Evolutionary conservation across 2,329 filamentous ascomycete species (phyloP).

Genomic region (Calonectria henricotiae): DNA sequence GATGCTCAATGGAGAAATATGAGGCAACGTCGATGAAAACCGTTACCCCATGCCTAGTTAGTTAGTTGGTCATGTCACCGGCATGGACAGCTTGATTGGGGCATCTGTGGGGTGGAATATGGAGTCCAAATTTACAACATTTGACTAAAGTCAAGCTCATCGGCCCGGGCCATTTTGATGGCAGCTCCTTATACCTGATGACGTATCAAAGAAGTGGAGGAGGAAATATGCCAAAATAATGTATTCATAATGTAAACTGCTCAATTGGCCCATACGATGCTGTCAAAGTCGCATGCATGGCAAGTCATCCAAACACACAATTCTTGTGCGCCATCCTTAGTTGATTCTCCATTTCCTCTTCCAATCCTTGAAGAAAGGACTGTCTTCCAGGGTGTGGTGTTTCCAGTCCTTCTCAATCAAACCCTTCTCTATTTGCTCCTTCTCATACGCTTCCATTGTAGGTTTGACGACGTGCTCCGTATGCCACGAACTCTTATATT

Average conservation of each 20-base stretch:
- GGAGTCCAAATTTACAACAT: too few relatives aligned
- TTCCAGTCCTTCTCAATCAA: conserved; percentile 76
- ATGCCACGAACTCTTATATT: conserved; percentile 89
- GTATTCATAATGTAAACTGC: neutral
- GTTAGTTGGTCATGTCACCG: neutral
- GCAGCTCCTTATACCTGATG: too few relatives aligned
- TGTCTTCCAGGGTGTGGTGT: conserved; percentile 79
- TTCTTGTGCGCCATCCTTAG: neutral
- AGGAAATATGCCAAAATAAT: neutral
- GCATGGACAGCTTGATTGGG: too few relatives aligned
- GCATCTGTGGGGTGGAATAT: too few relatives aligned
- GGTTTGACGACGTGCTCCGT: conserved; percentile 82
- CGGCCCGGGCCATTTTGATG: too few relatives aligned
- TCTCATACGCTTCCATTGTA: conserved; percentile 74
- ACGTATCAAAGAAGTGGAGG: neutral
- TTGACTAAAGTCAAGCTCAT: neutral
- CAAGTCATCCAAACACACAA: neutral
- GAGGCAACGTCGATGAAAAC: neutral
- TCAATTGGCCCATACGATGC: neutral
- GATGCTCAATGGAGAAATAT: neutral
- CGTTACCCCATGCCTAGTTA: neutral
- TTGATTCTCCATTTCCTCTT: conserved; percentile 53
- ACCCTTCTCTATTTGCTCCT: conserved; percentile 77
- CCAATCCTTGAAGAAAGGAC: conserved; percentile 85
- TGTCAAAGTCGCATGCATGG: neutral